Evolutionary conservation across 1,139 yeast species (phyloP), one percentile per base, ranked within the genome.

Genomic region (Yamadazyma dendronema): DNA sequence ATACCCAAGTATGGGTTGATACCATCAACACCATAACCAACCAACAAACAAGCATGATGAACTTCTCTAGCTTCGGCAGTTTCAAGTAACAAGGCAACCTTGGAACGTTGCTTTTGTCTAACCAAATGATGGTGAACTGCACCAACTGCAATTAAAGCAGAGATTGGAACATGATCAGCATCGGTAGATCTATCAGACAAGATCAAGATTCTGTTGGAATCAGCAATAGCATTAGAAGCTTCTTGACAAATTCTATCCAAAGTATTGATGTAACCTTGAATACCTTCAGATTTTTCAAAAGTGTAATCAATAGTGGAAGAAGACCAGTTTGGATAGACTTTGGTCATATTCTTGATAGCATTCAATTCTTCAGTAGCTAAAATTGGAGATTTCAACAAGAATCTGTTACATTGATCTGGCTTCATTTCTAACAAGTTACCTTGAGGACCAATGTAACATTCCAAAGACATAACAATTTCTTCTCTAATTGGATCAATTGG

Each of bases 401-500:
- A 71, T 53, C 97, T 78, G 68, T 89, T 86, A 73, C 97, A 89
- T 69, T 92, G 97, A 43, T 77, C 75, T 16, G 96, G 84, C 57
- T 83, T 82, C 89, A 89, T 88, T 62, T 92, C 97, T 55, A 92
- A 76, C 48, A 92, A 70, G 60, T 92, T 92, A 46, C 97, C 97
- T 64, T 92, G 97, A 17, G 98, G 97, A 40, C 98, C 98, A 53
- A 92, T 82, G 63, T 86, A 88, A 68, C 98, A 92, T 61, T 90
- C 97, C 52, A 92, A 75, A 13, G 96, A 87, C 98, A 92, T 92
- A 58, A 92, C 97, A 52, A 92, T 87, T 46, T 84, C 82, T 67
- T 92, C 98, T 62, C 98, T 83, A 52, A 92, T 92, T 36, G 98
- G 97, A 62, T 92, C 98, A 57, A 92, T 92, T 40, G 98, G 98